Evolutionary conservation across 2,329 filamentous ascomycete genomes (phyloP), one percentile per base, ranked within the genome.

Genomic region (Aspergillus quadricinctus): DNA sequence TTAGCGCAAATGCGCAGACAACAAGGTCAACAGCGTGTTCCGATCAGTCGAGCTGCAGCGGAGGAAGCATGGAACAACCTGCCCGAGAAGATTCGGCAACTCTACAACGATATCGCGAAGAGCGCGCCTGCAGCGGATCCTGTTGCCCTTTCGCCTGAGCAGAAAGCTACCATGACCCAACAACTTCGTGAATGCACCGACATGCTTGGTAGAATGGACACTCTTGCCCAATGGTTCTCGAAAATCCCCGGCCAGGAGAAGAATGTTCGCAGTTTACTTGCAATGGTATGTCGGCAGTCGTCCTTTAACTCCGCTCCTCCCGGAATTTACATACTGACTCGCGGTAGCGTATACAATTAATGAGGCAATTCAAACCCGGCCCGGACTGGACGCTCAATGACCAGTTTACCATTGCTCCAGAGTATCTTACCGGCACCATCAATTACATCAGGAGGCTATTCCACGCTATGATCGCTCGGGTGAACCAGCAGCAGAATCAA

Each of bases 351-450:
- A 66, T 77, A 41, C 71, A 77, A 61, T 66, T 80, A 50, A 73
- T 78, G 69, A 72, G 73, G 46, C 78, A 80, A 58, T 79, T 76
- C 62, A 77, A 75, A 55, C 57, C 65, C 25, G 66, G 69, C 3
- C 66, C 66, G 21, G 76, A 77, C 37, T 77, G 75, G 69, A 66
- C 67, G 4, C 66, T 76, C 25, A 73, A 74, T 48, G 78, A 80
- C 19, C 66, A 78, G 37, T 73, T 79, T 57, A 79, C 75, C 4
- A 72, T 80, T 27, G 61, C 69, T 4, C 69, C 72, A 2, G 72
- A 78, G 5, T 72, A 74, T 35, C 59, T 78, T 21, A 68, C 69
- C 28, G 61, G 64, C 8, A 67, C 71, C 23, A 69, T 77, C 17
- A 60, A 62, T 19, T 74, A 72, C 53, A 71, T 79, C 41, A 75